Conservation (phyloP, 306 rosid genomes). For the Lathyrus aphaca region DNA sequence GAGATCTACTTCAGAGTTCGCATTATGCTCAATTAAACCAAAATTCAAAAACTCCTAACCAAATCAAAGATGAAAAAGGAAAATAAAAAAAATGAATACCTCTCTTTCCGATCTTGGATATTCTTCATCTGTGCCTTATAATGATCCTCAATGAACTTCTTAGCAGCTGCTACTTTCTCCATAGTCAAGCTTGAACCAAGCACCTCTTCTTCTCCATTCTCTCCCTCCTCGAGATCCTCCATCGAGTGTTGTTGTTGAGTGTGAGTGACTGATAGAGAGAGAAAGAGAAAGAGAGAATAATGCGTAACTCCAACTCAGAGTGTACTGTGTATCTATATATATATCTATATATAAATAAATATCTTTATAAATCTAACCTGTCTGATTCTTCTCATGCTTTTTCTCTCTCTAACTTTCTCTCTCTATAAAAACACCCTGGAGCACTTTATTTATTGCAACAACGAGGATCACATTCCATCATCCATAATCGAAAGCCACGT, state of each 20-base stretch:
- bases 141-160: constrained; percentile 95
- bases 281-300: constrained; percentile 30
- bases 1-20: constrained; percentile 51
- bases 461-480: constrained; percentile 31
- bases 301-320: constrained; percentile 43
- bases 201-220: constrained; percentile 63
- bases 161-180: constrained; percentile 99
- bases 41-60: constrained; percentile 35
- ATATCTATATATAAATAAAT: not conserved
- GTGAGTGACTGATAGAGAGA: constrained; percentile 36
- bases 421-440: constrained; percentile 51
- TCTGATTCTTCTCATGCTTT: constrained; percentile 41
- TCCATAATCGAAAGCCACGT: constrained; percentile 44
- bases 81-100: constrained; percentile 49
- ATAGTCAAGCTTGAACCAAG: constrained; percentile 87
- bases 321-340: constrained; percentile 32
- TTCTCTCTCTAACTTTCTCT: constrained; percentile 50
- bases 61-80: constrained; percentile 10
- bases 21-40: constrained; percentile 36
- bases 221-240: constrained; percentile 84
- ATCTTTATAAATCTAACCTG: constrained; percentile 35
- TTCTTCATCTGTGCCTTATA: constrained; percentile 98
- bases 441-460: constrained; percentile 56
- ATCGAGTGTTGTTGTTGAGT: constrained; percentile 38
- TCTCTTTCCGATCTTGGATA: constrained; percentile 91